Base-by-base conservation (phyloP, 345 rosid species). In the Linum tenue region DNA sequence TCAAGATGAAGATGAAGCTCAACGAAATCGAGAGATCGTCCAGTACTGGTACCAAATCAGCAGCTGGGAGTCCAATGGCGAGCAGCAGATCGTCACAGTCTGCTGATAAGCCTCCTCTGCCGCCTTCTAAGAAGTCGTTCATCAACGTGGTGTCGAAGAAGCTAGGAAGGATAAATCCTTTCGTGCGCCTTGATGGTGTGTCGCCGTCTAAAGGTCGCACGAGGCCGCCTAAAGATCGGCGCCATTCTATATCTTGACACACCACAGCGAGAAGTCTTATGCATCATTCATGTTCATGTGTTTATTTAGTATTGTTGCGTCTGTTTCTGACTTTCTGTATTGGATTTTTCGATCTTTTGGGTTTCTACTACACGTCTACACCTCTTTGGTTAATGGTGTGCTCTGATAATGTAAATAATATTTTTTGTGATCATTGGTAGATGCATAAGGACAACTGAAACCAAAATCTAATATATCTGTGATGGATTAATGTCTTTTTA, bases 191-290 rank as follows among this genome's bases (percentile, higher is more conserved):
- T 22, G 31, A 22, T 22, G 88, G 89, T 39, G 60, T 80, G 50
- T 6, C 83, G 60, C 79, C 87, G 64, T 66, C 80, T 11, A 89
- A 71, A 78, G 73, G 78, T 53, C 77, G 84, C 70, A 80, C 67
- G 5, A 92, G 82, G 73, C 90, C 92, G 2, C 73, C 71, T 48
- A 90, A 92, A 79, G 79, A 88, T 76, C 71, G 96, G 44, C 73
- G 98, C 74, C 98, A 92, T 78, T 90, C 98, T 37, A 83, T 90
- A 73, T 88, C 98, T 63, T 90, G 81, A 92, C 65, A 62, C 70
- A 22, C 31, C 31, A 22, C 31, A 22, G 31, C 31, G 1, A 22
- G 31, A 22, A 22, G 0, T 22, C 31, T 22, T 1, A 22, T 22
- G 31, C 31, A 22, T 22, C 31, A 22, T 22, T 22, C 31, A 22